These are phyloP conservation scores for Macrolepiota dolichaula DNA, from an alignment of 768 basidiomycete species.

Conservation along the genomic window DNA sequence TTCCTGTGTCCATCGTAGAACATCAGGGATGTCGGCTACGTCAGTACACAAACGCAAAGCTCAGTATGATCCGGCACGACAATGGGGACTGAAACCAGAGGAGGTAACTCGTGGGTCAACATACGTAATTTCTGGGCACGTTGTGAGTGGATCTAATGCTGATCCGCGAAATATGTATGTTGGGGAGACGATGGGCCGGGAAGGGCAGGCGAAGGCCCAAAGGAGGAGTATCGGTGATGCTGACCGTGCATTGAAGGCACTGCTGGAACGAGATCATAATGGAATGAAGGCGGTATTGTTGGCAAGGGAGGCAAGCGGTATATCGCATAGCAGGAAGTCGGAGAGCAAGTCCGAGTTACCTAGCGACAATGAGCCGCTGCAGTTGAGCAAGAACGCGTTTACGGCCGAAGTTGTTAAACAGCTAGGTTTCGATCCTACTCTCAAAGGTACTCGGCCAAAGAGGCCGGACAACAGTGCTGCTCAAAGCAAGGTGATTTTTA, in stretches of 20 bases:
- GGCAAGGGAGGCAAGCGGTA: constrained; percentile 44
- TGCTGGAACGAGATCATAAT: constrained; percentile 64
- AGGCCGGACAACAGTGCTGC: constrained; percentile 31
- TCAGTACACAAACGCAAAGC: constrained; percentile 49
- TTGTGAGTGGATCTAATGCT: constrained; percentile 48
- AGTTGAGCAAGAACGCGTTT: constrained; percentile 35
- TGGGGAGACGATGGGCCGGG: constrained; percentile 73
- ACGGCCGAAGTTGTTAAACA: constrained; percentile 64
- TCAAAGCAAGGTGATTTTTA: constrained; percentile 53
- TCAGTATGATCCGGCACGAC: constrained; percentile 63
- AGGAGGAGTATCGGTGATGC: constrained; percentile 57
- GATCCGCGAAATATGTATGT: constrained; percentile 47
- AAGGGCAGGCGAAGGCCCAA: constrained; percentile 73
- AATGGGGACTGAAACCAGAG: constrained; percentile 72
- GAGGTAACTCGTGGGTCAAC: constrained; percentile 46
- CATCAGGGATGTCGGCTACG: constrained; percentile 63
- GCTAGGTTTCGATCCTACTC: constrained; percentile 77
- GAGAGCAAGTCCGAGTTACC: constrained; percentile 12
- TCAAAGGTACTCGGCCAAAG: constrained; percentile 46
- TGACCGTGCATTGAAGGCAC: constrained; percentile 55
- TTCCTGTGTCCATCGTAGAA: constrained; percentile 37
- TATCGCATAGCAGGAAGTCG: constrained; percentile 18
- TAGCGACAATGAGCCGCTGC: background rate
- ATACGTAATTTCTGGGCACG: constrained; percentile 80
- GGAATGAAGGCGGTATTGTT: constrained; percentile 63